These are phyloP conservation scores for Chloranthus sessilifolius DNA, from an alignment of 164 flowering plant genomes.

Conservation along the genomic window DNA sequence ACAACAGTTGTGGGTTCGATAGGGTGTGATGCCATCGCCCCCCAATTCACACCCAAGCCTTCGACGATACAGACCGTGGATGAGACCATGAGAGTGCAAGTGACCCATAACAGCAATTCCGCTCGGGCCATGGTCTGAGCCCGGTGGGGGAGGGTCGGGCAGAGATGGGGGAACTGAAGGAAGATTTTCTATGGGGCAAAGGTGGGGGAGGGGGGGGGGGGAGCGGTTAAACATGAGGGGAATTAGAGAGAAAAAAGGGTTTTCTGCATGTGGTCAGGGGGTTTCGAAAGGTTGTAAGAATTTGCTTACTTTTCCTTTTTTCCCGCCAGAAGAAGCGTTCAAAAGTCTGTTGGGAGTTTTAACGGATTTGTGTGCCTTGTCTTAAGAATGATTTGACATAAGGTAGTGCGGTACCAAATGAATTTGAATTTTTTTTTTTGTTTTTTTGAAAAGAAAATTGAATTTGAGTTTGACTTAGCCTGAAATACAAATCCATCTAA, in stretches of 20 bases:
- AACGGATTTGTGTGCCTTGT: no score
- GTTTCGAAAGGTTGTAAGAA: no score
- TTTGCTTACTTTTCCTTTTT: neutral
- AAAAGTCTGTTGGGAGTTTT: neutral
- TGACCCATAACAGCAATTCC: conserved; percentile 20
- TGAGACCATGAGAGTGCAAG: conserved; percentile 5
- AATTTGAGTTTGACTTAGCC: no score
- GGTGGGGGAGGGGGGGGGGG: neutral
- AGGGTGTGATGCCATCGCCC: conserved; percentile 49
- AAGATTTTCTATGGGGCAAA: neutral
- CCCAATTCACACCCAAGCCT: conserved; percentile 86
- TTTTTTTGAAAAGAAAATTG: no score
- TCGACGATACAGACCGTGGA: conserved; percentile 12
- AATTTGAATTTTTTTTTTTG: no score
- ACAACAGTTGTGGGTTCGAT: conserved; percentile 48
- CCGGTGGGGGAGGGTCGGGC: neutral
- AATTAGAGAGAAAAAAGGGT: neutral
- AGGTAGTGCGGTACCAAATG: no score
- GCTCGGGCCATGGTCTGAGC: conserved; percentile 17
- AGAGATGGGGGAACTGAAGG: neutral
- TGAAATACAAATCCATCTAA: no score
- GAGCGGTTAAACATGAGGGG: neutral
- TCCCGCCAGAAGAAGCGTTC: conserved; percentile 4
- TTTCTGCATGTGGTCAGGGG: no score
- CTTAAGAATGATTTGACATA: no score